Percentiles rank a stretch among this genome's conserved stretches.
Evolutionary conservation across 2,329 filamentous ascomycete genomes (phyloP).

Genomic region (Colletotrichum sp.): DNA sequence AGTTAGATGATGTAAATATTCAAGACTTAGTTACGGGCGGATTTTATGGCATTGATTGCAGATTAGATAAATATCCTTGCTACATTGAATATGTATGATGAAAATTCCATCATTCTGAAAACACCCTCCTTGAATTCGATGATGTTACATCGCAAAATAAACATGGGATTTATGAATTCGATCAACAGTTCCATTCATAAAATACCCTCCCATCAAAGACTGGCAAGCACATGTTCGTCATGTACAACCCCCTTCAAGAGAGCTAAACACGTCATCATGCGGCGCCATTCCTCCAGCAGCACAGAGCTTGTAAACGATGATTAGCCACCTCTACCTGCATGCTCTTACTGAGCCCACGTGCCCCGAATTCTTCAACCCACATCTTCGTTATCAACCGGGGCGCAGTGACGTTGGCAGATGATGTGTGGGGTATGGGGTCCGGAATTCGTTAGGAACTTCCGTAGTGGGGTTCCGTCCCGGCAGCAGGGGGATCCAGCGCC

Average conservation of each 20-base stretch:
- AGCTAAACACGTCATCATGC: not conserved
- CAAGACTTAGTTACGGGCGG: not conserved
- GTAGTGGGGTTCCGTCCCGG: not conserved
- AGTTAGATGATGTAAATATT: fast-evolving
- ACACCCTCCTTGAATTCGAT: not conserved
- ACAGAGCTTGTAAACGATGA: not conserved
- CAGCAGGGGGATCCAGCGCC: not conserved
- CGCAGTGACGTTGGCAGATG: not conserved
- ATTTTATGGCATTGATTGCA: not conserved
- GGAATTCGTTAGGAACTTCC: not conserved
- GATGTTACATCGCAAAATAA: fast-evolving
- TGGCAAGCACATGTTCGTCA: not conserved
- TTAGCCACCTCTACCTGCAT: not conserved
- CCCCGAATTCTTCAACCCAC: not conserved
- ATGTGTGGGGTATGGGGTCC: not conserved
- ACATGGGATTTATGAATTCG: not conserved
- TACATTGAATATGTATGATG: not conserved
- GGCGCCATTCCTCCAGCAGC: not conserved
- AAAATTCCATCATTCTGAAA: fast-evolving
- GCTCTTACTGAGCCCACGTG: not conserved
- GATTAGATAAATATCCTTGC: not conserved
- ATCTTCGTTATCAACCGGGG: not conserved
- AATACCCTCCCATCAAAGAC: not conserved
- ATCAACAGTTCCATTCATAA: not conserved
- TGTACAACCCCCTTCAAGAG: not conserved